Base-by-base conservation (phyloP, 2,329 filamentous ascomycete genomes). In the Trematosphaeria pertusa region DNA sequence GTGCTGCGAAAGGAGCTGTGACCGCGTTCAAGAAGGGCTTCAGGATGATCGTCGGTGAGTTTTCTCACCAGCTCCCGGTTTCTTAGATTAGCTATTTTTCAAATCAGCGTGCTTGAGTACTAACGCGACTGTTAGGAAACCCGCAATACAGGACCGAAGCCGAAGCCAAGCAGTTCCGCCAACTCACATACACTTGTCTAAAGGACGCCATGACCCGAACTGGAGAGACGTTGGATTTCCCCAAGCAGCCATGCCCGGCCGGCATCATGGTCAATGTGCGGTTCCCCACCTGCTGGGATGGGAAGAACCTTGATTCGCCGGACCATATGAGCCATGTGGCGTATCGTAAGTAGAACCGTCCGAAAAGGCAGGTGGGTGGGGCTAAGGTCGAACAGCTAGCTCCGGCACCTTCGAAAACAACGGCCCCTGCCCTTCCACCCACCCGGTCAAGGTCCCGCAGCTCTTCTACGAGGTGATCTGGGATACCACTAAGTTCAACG, bases 281-380 rank as follows among this genome's bases (percentile, higher is more conserved):
- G n/a, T 61, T 61, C 21, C 54, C 56, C 1, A 61, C 54, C 6
- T 59, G 76, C 66, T 78, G 76, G 75, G 74, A 78, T 50, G 76
- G 76, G 44, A 69, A 67, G 54, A 76, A 77, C 60, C 39, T 74
- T 3, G 79, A 81, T 58, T 78, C 77, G 11, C 42, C 61, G 1
- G 77, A 85, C 66, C 82, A 85, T 73, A 78, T 76, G 71, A 74
- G 74, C 54, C 83, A 76, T 56, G 70, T 75, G 12, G 60, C 55
- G 63, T 73, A 28, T 58, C 58, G 50, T 44, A 36, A 40, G 54
- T 15, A 79, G 31, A 12, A n/a, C n/a, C n/a, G n/a, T n/a, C n/a
- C n/a, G n/a, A n/a, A n/a, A n/a, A n/a, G n/a, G 12, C 11, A 5
- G 18, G 31, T 26, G 4, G 11, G 11, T 10, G 38, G n/a, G 11